Conservation (phyloP, 2,329 filamentous ascomycete species). For the Phialophora verrucosa region DNA sequence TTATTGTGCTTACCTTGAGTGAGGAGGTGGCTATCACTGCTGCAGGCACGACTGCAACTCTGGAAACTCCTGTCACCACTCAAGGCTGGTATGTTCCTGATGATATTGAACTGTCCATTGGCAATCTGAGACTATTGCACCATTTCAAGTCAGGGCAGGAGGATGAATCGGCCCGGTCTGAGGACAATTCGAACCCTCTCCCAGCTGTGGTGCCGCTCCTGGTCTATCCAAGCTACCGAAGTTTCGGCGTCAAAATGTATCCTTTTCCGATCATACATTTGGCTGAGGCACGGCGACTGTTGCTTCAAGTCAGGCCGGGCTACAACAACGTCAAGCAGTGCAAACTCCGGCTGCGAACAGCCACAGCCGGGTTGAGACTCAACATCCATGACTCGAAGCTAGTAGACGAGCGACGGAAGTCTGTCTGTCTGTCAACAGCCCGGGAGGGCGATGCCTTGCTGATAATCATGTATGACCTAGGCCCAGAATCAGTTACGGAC, state of each 20-base stretch:
- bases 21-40: conserved; percentile 55
- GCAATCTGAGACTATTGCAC: conserved; percentile 34
- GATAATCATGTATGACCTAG: conserved; percentile 28
- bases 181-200: conserved; percentile 11
- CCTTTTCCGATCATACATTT: conserved; percentile 76
- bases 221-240: conserved; percentile 32
- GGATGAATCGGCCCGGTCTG: conserved; percentile 4
- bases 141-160: conserved; percentile 27
- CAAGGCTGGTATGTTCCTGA: conserved; percentile 37
- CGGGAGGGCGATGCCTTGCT: conserved; percentile 33
- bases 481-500: conserved; percentile 42
- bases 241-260: conserved; percentile 58
- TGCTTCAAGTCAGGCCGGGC: conserved; percentile 64
- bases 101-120: conserved; percentile 33
- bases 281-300: conserved; percentile 76
- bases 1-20: conserved; percentile 56
- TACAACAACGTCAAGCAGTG: conserved; percentile 54
- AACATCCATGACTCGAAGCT: conserved; percentile 65
- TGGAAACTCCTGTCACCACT: conserved; percentile 32
- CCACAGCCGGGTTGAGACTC: conserved; percentile 69
- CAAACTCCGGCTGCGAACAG: conserved; percentile 67
- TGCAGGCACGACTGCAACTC: conserved; percentile 56
- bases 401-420: conserved; percentile 52
- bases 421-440: conserved; percentile 30
- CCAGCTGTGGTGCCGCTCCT: conserved; percentile 28